A percentile compares a stretch with the other conserved stretches of the same genome.
Conservation (phyloP, 2,329 filamentous ascomycete species). For the Paramyrothecium sp. region DNA sequence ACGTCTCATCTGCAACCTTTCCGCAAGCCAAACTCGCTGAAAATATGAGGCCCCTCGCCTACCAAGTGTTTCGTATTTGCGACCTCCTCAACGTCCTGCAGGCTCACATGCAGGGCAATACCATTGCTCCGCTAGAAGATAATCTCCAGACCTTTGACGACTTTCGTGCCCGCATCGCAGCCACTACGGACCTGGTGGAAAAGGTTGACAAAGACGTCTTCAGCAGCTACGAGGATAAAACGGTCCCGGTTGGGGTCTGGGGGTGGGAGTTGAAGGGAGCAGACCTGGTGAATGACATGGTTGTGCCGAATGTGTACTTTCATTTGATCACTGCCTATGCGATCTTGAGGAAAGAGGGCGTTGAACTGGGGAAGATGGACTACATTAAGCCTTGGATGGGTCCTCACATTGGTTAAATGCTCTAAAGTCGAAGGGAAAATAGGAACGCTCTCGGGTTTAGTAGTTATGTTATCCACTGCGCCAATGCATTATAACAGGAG, state of each 20-base stretch:
- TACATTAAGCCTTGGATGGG: conserved; percentile 30
- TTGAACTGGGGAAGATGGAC: conserved; percentile 53
- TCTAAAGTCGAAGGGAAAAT: too few relatives aligned
- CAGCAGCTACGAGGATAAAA: neutral
- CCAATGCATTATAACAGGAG: too few relatives aligned
- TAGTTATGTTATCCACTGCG: too few relatives aligned
- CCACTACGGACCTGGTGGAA: neutral
- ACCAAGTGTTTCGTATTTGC: neutral
- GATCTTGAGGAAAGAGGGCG: conserved; percentile 53
- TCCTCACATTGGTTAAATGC: neutral
- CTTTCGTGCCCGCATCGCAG: neutral
- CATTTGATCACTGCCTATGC: conserved; percentile 53
- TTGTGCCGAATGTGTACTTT: conserved; percentile 52
- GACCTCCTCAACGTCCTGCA: neutral
- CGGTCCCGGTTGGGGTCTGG: neutral
- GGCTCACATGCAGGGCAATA: neutral
- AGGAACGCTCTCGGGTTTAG: too few relatives aligned
- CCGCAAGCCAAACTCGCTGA: neutral
- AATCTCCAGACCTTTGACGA: neutral
- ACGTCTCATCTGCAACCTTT: neutral
- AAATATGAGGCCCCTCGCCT: neutral
- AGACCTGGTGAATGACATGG: neutral
- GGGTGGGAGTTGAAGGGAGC: neutral
- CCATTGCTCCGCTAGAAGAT: neutral
- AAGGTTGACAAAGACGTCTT: neutral